phyloP scores from a whole-genome alignment of 2,329 filamentous ascomycete species.

The Emydomyces testavorans region DNA sequence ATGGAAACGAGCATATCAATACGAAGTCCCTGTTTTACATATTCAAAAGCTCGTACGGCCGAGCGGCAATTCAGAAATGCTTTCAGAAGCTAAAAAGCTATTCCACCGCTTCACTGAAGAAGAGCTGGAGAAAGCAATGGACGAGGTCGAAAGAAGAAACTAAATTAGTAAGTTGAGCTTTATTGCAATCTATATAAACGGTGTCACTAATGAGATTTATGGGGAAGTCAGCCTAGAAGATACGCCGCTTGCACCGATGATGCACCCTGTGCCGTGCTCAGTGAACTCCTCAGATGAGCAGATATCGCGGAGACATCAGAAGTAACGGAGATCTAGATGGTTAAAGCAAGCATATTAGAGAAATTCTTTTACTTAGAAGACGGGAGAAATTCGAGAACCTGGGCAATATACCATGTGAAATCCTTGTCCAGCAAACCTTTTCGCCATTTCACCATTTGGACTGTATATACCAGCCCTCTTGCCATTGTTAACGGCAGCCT shows the following conservation, averaged over 20 bases:
- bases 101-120: constrained; percentile 52
- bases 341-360: not conserved
- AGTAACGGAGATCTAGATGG: constrained; percentile 30
- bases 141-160: constrained; percentile 34
- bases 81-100: constrained; percentile 50
- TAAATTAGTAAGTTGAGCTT: not conserved
- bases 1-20: constrained; percentile 53
- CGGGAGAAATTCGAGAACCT: not conserved
- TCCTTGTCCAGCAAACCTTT: constrained; percentile 41
- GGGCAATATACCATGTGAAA: constrained; percentile 43
- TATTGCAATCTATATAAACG: not conserved
- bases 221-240: not conserved
- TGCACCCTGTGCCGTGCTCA: constrained; percentile 27
- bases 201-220: not conserved
- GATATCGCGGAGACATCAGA: constrained; percentile 39
- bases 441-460: constrained; percentile 41
- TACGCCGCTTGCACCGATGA: not conserved
- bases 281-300: constrained; percentile 28
- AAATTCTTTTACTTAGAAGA: not conserved
- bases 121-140: constrained; percentile 45
- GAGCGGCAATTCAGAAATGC: constrained; percentile 37
- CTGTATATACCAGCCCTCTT: constrained; percentile 48
- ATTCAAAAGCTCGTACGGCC: constrained; percentile 39
- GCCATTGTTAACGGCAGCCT: constrained; percentile 41
- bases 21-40: constrained; percentile 54